Percentiles rank a stretch among this genome's conserved stretches.
Conservation (phyloP, 1,284 basidiomycete genomes). For the Puccinia hordei region DNA sequence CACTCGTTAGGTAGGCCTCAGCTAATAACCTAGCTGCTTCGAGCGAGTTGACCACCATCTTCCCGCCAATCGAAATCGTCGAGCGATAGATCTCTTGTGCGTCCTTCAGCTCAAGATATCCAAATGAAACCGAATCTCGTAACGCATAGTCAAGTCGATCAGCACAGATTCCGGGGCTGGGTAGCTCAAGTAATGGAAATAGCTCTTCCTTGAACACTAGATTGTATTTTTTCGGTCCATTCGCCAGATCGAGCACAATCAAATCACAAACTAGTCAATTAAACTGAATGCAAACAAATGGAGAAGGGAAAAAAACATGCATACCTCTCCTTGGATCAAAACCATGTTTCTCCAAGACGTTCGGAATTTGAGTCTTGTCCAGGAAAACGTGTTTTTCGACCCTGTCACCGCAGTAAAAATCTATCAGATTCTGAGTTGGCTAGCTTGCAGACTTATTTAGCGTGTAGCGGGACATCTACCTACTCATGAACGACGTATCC, state of each 20-base stretch:
- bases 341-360: conserved; percentile 36
- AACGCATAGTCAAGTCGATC: conserved; percentile 54
- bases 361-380: conserved; percentile 28
- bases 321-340: conserved; percentile 40
- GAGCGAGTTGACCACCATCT: conserved; percentile 13
- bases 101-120: conserved; percentile 44
- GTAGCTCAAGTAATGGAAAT: conserved; percentile 53
- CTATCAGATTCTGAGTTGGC: neutral
- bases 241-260: neutral
- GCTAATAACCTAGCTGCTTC: conserved; percentile 4
- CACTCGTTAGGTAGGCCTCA: conserved; percentile 33
- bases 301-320: neutral
- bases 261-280: neutral
- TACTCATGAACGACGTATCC: conserved; percentile 49
- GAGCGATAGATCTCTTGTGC: conserved; percentile 48
- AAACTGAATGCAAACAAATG: neutral
- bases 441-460: neutral
- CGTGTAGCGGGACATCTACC: neutral
- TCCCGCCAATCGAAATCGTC: conserved; percentile 7
- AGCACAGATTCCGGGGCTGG: conserved; percentile 53
- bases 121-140: conserved; percentile 52
- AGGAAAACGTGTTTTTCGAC: conserved; percentile 32
- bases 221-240: neutral
- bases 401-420: neutral
- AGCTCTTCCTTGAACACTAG: conserved; percentile 52